Evolutionary conservation across 1,139 yeast genomes (phyloP), one percentile per base, ranked within the genome.

Genomic region (Williopsis jadinii): DNA sequence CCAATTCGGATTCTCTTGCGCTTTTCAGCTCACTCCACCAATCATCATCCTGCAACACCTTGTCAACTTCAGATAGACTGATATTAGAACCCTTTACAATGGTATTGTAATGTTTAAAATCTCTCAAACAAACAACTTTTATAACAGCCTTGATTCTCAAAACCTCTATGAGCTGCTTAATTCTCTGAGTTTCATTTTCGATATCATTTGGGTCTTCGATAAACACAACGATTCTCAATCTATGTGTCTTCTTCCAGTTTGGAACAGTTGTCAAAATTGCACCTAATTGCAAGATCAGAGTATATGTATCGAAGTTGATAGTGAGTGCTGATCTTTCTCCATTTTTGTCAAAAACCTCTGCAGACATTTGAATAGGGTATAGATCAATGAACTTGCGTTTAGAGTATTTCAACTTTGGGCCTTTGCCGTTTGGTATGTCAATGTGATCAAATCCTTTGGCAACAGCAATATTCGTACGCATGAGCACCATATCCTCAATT

Each of bases 321-420:
- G 95, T 83, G 46, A 83, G 60, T 1, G 86, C 80, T 12, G 84
- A 76, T 43, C 77, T 75, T 24, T 67, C 69, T 9, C 92, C 92
- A 43, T 75, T 72, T 32, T 73, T 75, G 41, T 79, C 75, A 39
- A 75, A 71, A 43, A 84, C 75, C 40, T 81, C 78, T 1, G 95
- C 92, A 6, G 95, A 81, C 96, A 92, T 92, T 56, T 92, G 98
- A 52, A 92, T 88, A 0, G 98, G 98, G 60, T 92, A 92, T 36
- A 92, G 64, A 59, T 92, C 98, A 53, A 92, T 87, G 50, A 67
- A 82, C 45, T 73, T 71, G 47, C 71, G 73, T 36, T 62, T 58
- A 1, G 54, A 50, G 3, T 48, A 45, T 2, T 41, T 43, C 10
- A 44, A 30, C 26, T 52, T 51, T 15, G 40, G 24, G 9, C 44